A percentile compares a stretch with the other conserved stretches of the same genome.
Evolutionary conservation across 1,284 basidiomycete genomes (phyloP).

Genomic region (Fistulinella cinereoalba): DNA sequence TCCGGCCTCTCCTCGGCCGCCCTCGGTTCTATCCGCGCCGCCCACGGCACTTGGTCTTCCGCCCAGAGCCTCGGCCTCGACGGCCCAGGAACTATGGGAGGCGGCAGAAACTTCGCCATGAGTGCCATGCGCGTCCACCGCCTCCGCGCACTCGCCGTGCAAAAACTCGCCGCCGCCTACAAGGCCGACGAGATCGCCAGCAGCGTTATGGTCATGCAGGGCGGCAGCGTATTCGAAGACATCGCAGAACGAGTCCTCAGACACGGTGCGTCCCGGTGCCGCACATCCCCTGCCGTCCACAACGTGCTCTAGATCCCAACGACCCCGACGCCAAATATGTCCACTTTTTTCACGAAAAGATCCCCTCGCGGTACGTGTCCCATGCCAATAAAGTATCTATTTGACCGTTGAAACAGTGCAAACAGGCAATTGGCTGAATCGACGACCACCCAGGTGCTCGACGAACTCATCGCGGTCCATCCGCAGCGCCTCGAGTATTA

Average conservation of each 20-base stretch:
- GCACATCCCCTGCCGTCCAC: not conserved
- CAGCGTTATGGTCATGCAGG: conserved; percentile 88
- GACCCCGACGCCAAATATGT: conserved; percentile 80
- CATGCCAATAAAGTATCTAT: conserved; percentile 6
- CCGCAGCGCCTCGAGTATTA: conserved; percentile 77
- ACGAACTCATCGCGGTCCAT: conserved; percentile 66
- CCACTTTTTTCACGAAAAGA: conserved; percentile 87
- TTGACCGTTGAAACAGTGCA: conserved; percentile 21
- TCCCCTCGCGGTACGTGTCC: conserved; percentile 70
- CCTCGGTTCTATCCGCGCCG: conserved; percentile 54
- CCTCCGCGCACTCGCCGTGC: conserved; percentile 71
- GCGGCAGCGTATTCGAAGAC: conserved; percentile 83
- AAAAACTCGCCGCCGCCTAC: conserved; percentile 79
- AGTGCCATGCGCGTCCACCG: conserved; percentile 76
- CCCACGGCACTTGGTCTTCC: conserved; percentile 51
- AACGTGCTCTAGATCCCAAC: conserved; percentile 54
- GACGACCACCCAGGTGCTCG: conserved; percentile 67
- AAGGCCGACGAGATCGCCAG: conserved; percentile 81
- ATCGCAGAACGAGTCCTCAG: conserved; percentile 77
- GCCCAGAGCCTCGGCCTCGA: conserved; percentile 61
- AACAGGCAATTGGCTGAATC: conserved; percentile 76
- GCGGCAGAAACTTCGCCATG: conserved; percentile 74
- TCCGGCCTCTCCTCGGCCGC: conserved; percentile 74
- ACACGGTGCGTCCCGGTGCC: conserved; percentile 43
- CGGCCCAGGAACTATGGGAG: conserved; percentile 41